phyloP scores from a whole-genome alignment of 116 monocot species.

The Phalaenopsis hybrid region DNA sequence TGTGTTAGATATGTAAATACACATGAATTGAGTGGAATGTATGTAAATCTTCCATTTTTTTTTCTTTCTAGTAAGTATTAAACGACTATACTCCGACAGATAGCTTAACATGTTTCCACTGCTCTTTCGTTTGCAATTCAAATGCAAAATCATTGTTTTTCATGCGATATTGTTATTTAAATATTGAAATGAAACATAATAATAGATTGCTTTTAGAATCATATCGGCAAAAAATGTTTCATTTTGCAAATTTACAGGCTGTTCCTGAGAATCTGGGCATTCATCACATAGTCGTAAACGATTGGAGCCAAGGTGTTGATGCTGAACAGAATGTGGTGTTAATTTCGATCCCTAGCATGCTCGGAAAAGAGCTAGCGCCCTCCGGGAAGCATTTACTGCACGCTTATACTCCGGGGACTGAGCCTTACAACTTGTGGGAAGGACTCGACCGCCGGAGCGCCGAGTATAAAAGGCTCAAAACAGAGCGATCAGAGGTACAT shows the following conservation, averaged over 20 bases:
- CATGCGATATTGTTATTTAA: not conserved
- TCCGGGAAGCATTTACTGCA: conserved; percentile 84
- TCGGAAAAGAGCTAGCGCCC: conserved; percentile 74
- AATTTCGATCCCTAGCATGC: conserved; percentile 72
- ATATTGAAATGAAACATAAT: too few species aligned
- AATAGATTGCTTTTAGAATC: not conserved
- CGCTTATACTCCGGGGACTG: conserved; percentile 88
- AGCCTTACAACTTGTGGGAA: conserved; percentile 79
- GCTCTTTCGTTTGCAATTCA: not conserved
- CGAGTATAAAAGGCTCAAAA: conserved; percentile 65
- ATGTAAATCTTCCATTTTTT: too few species aligned
- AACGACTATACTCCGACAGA: too few species aligned
- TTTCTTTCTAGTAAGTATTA: too few species aligned
- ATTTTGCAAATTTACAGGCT: conserved; percentile 25
- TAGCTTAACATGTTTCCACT: too few species aligned
- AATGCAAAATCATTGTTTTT: not conserved
- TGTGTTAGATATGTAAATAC: too few species aligned
- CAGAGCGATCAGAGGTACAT: conserved; percentile 75
- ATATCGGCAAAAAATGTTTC: not conserved
- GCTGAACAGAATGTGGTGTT: conserved; percentile 88
- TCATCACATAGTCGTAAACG: conserved; percentile 91
- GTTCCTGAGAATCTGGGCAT: conserved; percentile 70
- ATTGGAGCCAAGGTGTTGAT: conserved; percentile 86
- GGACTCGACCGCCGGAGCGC: conserved; percentile 68
- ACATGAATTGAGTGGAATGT: too few species aligned